phyloP scores from a whole-genome alignment of 2,329 filamentous ascomycete species.

The Pseudocercospora fijiensis region DNA sequence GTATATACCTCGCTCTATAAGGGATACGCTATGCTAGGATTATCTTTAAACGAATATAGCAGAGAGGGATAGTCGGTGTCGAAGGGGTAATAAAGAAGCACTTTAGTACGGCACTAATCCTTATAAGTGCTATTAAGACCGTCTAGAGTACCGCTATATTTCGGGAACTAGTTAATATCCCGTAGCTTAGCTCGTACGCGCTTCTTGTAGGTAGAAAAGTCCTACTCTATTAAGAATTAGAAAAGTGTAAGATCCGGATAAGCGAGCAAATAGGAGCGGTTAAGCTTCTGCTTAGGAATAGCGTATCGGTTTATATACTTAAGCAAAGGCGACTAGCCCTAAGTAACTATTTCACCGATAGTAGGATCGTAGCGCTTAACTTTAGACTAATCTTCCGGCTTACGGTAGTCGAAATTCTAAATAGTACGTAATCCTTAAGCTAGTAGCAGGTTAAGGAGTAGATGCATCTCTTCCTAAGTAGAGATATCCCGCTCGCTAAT shows the following conservation, averaged over 20 bases:
- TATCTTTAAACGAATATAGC: not conserved
- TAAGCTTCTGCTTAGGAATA: no score
- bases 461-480: no score
- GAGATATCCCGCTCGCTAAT: not conserved
- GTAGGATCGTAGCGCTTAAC: no score
- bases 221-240: no score
- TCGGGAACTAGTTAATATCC: not conserved
- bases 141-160: not conserved
- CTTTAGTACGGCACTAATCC: no score
- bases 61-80: not conserved
- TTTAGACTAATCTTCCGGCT: not conserved
- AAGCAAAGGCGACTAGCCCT: not conserved
- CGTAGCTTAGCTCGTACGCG: not conserved
- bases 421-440: no score
- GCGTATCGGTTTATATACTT: not conserved
- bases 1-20: no score
- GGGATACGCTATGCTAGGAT: not conserved
- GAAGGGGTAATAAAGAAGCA: no score
- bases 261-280: not conserved
- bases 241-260: not conserved
- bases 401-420: no score
- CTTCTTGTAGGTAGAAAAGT: no score
- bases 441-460: no score
- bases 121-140: not conserved
- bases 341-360: not conserved